Evolutionary conservation across 345 rosid genomes (phyloP).

Genomic region (Murraya paniculata): DNA sequence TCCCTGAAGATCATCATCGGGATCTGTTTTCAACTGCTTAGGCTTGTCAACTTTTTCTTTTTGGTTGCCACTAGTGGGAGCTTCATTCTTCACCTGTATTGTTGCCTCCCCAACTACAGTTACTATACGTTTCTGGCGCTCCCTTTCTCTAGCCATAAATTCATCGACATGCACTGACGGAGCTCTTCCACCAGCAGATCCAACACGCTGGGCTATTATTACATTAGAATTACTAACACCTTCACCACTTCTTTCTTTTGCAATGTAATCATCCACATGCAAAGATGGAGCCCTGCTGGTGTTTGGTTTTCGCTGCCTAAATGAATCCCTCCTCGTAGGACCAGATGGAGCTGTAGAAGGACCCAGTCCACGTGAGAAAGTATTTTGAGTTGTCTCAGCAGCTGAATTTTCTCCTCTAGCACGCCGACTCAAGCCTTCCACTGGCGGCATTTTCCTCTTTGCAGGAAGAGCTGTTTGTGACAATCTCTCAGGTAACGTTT

Average conservation of each 20-base stretch:
- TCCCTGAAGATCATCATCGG: constrained; percentile 93
- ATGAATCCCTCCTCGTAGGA: constrained; percentile 75
- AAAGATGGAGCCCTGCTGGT: constrained; percentile 99
- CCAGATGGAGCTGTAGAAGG: constrained; percentile 62
- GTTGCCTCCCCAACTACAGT: constrained; percentile 70
- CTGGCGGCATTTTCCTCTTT: constrained; percentile 66
- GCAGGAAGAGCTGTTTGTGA: constrained; percentile 53
- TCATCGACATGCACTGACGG: constrained; percentile 99
- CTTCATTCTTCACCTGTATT: constrained; percentile 47
- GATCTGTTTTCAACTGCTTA: constrained; percentile 75
- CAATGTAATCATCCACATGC: constrained; percentile 99
- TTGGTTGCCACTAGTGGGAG: constrained; percentile 43
- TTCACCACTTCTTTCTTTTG: constrained; percentile 89
- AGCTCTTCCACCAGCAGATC: constrained; percentile 93
- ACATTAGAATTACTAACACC: constrained; percentile 70
- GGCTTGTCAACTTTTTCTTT: constrained; percentile 57
- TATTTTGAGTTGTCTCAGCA: constrained; percentile 55
- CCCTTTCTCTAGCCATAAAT: constrained; percentile 97
- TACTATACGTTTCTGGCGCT: constrained; percentile 66
- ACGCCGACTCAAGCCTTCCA: constrained; percentile 71
- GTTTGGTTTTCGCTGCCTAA: constrained; percentile 94
- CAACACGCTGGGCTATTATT: constrained; percentile 73
- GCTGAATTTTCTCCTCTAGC: constrained; percentile 63
- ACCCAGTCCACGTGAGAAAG: constrained; percentile 64
- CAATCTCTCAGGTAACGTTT: constrained; percentile 81